These are phyloP conservation scores for Alternaria triticina DNA, from an alignment of 2,329 filamentous ascomycete species.

Conservation along the genomic window DNA sequence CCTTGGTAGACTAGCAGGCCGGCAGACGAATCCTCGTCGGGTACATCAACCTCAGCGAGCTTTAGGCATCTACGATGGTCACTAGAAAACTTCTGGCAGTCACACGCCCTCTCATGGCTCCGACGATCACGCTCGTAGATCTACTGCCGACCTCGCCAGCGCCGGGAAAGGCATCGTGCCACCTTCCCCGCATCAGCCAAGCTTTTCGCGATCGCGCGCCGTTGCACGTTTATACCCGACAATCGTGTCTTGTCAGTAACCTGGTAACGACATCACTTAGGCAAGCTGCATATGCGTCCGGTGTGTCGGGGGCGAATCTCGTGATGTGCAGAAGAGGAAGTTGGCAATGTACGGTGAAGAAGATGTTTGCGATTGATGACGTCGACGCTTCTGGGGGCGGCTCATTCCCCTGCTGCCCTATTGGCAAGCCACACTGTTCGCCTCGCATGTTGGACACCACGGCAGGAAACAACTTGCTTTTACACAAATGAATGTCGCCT, in stretches of 20 bases:
- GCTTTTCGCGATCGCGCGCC: constrained; percentile 9
- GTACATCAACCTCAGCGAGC: neutral
- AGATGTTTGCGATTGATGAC: neutral
- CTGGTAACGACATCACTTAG: neutral
- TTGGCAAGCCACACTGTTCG: neutral
- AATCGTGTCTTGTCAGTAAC: neutral
- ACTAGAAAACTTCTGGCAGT: constrained; percentile 1
- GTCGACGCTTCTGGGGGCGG: neutral
- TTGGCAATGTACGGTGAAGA: constrained; percentile 5
- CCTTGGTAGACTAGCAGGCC: neutral
- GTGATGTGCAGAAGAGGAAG: constrained; percentile 3
- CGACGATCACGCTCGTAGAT: constrained; percentile 3
- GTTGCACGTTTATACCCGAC: constrained; percentile 9
- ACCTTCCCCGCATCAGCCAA: constrained; percentile 7
- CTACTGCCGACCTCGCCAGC: neutral
- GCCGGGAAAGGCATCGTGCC: constrained; percentile 4
- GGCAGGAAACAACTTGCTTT: neutral
- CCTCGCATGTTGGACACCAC: neutral
- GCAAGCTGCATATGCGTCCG: constrained; percentile 8
- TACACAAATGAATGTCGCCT: neutral
- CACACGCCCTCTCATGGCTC: constrained; percentile 5
- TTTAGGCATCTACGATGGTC: neutral
- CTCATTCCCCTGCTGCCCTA: neutral
- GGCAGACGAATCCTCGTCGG: neutral
- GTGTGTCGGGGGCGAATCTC: neutral